These are phyloP conservation scores for Chlorella vulgaris DNA, from an alignment of 139 green algal genomes.

Conservation along the genomic window DNA sequence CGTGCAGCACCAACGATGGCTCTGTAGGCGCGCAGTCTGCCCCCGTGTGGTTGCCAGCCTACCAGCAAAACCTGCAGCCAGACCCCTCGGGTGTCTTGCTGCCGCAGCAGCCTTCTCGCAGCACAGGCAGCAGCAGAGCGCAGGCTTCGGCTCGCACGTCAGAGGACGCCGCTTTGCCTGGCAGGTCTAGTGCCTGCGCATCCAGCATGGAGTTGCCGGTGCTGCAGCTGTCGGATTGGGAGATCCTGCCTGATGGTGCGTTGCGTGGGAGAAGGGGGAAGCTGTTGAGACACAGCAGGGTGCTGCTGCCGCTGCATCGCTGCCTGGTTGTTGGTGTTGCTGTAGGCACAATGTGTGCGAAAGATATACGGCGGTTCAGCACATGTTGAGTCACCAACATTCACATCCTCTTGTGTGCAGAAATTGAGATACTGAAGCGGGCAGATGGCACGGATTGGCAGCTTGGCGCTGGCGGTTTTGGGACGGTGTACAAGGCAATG, in stretches of 20 bases:
- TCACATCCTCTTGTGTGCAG: too few relatives aligned
- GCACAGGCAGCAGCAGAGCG: constrained; percentile 1
- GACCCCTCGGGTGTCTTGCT: not conserved
- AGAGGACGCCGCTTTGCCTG: not conserved
- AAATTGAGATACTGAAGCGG: constrained; percentile 34
- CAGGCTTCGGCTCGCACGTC: not conserved
- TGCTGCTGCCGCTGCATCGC: not conserved
- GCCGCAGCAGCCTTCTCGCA: not conserved
- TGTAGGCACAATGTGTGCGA: too few relatives aligned
- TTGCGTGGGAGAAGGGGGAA: not conserved
- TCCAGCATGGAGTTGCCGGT: not conserved
- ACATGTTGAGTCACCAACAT: too few relatives aligned
- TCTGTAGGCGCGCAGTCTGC: not conserved
- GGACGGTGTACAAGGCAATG: constrained; percentile 49
- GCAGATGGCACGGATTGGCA: constrained; percentile 41
- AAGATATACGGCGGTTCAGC: too few relatives aligned
- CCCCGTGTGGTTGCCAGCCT: not conserved
- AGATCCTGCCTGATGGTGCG: constrained; percentile 20
- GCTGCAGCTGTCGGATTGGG: constrained; percentile 34
- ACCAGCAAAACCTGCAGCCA: not conserved
- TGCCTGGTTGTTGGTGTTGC: too few relatives aligned
- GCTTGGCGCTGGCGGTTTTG: constrained; percentile 51
- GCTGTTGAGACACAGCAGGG: not conserved
- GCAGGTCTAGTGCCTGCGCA: not conserved
- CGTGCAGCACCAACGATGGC: not conserved